Base-by-base conservation (phyloP, 768 basidiomycete species). In the Kwoniella sp. region DNA sequence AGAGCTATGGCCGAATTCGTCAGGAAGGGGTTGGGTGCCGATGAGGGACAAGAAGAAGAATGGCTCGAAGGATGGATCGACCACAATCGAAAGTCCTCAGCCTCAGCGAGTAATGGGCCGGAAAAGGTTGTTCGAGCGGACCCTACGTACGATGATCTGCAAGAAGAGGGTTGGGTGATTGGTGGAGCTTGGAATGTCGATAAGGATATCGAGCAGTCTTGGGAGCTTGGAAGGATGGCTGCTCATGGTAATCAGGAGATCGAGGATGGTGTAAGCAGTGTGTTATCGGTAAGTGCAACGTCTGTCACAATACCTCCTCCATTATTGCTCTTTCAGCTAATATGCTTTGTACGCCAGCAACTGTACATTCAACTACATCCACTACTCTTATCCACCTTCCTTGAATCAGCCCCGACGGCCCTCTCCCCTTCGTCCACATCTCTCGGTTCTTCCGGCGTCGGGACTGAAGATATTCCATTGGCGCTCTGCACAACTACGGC, bases 351-450 rank as follows among this genome's bases (percentile, higher is more conserved):
- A 1, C 12, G 17, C 3, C 65, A 82, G 81, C 65, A 71, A 77
- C 82, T 96, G 26, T 86, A 89, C 60, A 84, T 85, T 56, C 85
- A 87, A 15, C 80, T 98, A n/a, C 86, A 92, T 70, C 84, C 91
- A 2, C 87, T 88, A 10, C 82, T 97, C 12, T 81, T 92, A 1
- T 88, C 91, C 22, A 88, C 90, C 1, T 91, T 92, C 80, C 85
- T 98, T 22, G 94, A 98, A 77, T 86, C 86, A 68, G 91, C 91
- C 3, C 91, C 94, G 1, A 76, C 85, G 15, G 90, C 89, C 1
- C 94, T 95, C 80, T 84, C 87, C 2, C 88, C 90, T 0, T 85
- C 72, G 22, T 22, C 27, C 19, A 58, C 73, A 7, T 58, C 60
- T 19, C 9, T 44, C 5, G 13, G 56, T n/a, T 37, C 62, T 7